phyloP scores from a whole-genome alignment of 2,329 filamentous ascomycete genomes.

The Trichophyton schoenleinii region DNA sequence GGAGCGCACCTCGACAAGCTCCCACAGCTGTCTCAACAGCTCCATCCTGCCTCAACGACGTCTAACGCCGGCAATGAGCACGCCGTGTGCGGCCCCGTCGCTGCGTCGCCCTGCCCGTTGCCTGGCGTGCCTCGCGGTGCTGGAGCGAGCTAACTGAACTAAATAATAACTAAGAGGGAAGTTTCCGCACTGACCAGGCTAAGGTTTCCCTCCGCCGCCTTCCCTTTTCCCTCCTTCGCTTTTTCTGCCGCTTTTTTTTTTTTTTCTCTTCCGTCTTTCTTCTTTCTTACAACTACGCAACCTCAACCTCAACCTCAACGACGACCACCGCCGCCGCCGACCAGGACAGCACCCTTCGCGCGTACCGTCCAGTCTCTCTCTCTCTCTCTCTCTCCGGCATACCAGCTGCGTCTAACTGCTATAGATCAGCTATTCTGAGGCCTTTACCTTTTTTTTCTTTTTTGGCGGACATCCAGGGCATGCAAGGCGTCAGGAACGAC shows the following conservation, averaged over 20 bases:
- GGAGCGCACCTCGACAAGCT: background rate
- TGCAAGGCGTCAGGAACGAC: conserved; percentile 1
- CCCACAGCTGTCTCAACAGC: background rate
- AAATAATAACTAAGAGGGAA: background rate
- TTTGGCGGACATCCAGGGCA: background rate
- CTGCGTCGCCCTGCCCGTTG: background rate
- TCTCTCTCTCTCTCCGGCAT: background rate
- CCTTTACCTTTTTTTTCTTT: background rate
- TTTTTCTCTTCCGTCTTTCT: background rate
- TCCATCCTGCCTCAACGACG: background rate
- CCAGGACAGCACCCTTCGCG: background rate
- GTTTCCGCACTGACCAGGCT: background rate
- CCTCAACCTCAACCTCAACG: background rate
- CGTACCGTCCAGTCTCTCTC: background rate
- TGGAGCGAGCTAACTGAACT: background rate
- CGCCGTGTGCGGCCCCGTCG: no score
- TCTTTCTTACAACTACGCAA: background rate
- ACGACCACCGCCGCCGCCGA: background rate
- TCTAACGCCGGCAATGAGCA: no score
- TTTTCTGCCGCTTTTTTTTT: background rate
- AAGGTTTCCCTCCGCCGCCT: conserved; percentile 9
- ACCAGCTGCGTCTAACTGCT: background rate
- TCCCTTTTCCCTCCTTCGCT: conserved; percentile 3
- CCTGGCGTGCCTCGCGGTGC: background rate
- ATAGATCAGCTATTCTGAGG: background rate